Percentiles rank a stretch among this genome's conserved stretches.
phyloP scores from a whole-genome alignment of 495 filamentous ascomycete genomes.

The Penicillium canariense region DNA sequence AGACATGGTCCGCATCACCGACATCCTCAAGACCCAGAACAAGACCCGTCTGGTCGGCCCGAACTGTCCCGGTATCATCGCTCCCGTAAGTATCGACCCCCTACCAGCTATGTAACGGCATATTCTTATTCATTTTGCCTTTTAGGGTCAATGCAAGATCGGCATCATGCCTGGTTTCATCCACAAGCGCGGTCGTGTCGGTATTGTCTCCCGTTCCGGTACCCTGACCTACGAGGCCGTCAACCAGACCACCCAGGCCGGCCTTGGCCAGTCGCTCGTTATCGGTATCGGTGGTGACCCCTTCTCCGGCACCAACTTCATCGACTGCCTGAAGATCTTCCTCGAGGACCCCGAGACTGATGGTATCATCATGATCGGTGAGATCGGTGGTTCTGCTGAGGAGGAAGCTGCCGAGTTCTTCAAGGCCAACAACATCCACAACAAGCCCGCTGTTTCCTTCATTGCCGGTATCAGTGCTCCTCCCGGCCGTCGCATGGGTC shows the following conservation, averaged over 20 bases:
- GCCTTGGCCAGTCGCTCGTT: slow-evolving; percentile 95
- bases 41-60: slow-evolving; percentile 96
- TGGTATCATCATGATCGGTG: slow-evolving; percentile 99
- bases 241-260: slow-evolving; percentile 97
- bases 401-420: slow-evolving; percentile 97
- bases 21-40: slow-evolving; percentile 94
- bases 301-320: slow-evolving; percentile 99
- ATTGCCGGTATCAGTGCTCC: slow-evolving; percentile 98
- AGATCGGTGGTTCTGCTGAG: slow-evolving; percentile 96
- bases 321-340: slow-evolving; percentile 97
- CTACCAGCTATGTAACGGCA: not conserved
- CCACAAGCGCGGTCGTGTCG: slow-evolving; percentile 97
- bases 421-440: slow-evolving; percentile 80
- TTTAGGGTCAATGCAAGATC: slow-evolving; percentile 97
- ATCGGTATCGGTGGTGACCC: slow-evolving; percentile 98
- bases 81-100: slow-evolving; percentile 53
- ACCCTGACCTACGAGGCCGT: slow-evolving; percentile 99
- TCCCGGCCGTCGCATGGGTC: slow-evolving; percentile 94
- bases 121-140: slow-evolving; percentile 16
- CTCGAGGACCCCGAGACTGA: slow-evolving; percentile 94
- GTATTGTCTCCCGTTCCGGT: slow-evolving; percentile 96
- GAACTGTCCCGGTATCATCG: slow-evolving; percentile 99
- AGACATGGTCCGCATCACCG: slow-evolving; percentile 99
- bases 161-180: slow-evolving; percentile 99
- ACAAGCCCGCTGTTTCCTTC: slow-evolving; percentile 97